phyloP scores from a whole-genome alignment of 139 green algal genomes.

The Coelastrella sp. region DNA sequence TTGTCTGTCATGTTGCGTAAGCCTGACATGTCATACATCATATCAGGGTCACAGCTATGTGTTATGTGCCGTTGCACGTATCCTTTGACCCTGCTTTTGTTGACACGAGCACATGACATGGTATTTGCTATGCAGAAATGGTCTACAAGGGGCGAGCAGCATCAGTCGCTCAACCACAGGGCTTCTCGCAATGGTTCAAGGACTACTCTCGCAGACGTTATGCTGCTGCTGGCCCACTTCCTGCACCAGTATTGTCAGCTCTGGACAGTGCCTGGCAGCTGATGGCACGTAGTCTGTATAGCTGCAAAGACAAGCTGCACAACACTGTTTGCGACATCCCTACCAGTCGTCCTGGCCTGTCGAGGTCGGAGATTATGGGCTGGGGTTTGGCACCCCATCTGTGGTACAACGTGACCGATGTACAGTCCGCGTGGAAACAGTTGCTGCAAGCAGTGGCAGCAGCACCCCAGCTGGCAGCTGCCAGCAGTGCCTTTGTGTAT shows the following conservation, averaged over 20 bases:
- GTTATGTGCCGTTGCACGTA: too few species aligned
- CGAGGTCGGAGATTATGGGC: constrained; percentile 39
- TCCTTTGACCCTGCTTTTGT: too few species aligned
- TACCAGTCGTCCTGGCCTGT: constrained; percentile 51
- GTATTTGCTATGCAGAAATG: constrained; percentile 48
- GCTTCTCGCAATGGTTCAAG: constrained; percentile 32
- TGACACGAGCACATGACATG: too few species aligned
- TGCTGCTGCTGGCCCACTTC: neutral
- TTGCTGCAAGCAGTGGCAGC: constrained; percentile 41
- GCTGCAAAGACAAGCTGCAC: constrained; percentile 38
- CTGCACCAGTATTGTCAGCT: neutral
- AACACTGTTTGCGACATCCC: constrained; percentile 59
- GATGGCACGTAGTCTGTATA: constrained; percentile 51
- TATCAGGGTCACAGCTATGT: too few species aligned
- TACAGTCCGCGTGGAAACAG: constrained; percentile 43
- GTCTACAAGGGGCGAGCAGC: constrained; percentile 44
- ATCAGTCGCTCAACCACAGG: neutral
- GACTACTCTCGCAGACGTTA: constrained; percentile 47
- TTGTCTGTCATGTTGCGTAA: too few species aligned
- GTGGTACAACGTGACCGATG: constrained; percentile 55
- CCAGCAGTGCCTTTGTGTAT: constrained; percentile 50
- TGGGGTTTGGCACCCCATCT: constrained; percentile 57
- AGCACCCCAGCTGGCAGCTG: neutral
- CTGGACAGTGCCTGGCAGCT: constrained; percentile 45
- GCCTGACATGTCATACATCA: too few species aligned